Conservation (phyloP, 2,329 filamentous ascomycete species). For the Ilyonectria destructans region DNA sequence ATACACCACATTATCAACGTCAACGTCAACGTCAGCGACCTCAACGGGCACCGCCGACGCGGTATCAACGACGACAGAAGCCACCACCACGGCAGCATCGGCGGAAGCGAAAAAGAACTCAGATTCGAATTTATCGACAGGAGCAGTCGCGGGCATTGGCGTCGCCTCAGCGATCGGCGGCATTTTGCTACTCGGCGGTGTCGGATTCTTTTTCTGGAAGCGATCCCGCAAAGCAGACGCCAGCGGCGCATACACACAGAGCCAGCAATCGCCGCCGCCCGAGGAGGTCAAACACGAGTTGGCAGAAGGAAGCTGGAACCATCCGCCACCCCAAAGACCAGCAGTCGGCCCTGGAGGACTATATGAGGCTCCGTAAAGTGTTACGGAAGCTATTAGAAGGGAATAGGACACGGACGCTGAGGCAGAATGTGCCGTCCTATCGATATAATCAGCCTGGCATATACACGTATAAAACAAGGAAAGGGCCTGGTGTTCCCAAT, state of each 20-base stretch:
- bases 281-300: slow-evolving; percentile 8
- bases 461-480: not conserved
- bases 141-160: slow-evolving; percentile 47
- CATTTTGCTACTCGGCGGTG: slow-evolving; percentile 32
- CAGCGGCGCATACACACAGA: slow-evolving; percentile 17
- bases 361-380: slow-evolving; percentile 1
- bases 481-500: not conserved
- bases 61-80: slow-evolving; percentile 10
- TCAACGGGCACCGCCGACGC: slow-evolving; percentile 12
- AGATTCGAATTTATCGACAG: slow-evolving; percentile 34
- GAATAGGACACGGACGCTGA: not conserved
- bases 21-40: slow-evolving; percentile 11
- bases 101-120: not conserved
- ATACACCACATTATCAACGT: slow-evolving; percentile 10
- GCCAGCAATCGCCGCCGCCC: not conserved
- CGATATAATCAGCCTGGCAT: not conserved
- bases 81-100: not conserved
- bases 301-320: not conserved
- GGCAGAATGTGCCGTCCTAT: not conserved
- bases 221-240: slow-evolving; percentile 31
- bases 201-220: slow-evolving; percentile 46
- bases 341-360: not conserved
- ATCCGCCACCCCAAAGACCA: not conserved
- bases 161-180: slow-evolving; percentile 45
- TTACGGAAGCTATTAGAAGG: not conserved